Evolutionary conservation across 2,329 filamentous ascomycete species (phyloP).

Genomic region (Aspergillus sp.): DNA sequence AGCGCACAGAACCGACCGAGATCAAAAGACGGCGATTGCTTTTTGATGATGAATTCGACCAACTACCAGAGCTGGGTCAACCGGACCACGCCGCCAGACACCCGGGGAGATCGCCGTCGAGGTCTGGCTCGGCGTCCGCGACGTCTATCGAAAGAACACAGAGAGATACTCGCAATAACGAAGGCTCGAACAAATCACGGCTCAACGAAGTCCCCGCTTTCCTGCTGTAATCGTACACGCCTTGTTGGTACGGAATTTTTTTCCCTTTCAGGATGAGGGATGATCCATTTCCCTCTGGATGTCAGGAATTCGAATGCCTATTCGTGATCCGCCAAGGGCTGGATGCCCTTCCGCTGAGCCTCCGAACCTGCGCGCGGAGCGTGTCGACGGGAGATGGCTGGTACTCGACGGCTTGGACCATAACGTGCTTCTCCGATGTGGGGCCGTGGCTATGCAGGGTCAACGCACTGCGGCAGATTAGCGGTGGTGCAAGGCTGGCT

Average conservation of each 20-base stretch:
- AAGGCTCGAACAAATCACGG: slow-evolving; percentile 35
- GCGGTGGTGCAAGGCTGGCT: no score
- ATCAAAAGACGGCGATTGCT: slow-evolving; percentile 33
- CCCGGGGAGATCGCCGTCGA: no score
- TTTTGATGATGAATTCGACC: slow-evolving; percentile 42
- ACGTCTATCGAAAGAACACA: slow-evolving; percentile 16
- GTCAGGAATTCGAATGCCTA: no score
- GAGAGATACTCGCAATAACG: slow-evolving; percentile 13
- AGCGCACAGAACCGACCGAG: no score
- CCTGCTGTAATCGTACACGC: slow-evolving; percentile 29
- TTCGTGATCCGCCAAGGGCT: slow-evolving; percentile 17
- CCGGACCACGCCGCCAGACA: no score
- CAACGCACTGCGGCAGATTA: no score
- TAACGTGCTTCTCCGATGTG: slow-evolving; percentile 28
- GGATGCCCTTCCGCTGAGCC: slow-evolving; percentile 26
- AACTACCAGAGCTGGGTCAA: slow-evolving; percentile 34
- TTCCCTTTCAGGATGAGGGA: no score
- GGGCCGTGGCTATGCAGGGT: no score
- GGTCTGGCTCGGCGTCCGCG: no score
- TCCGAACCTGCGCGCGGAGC: slow-evolving; percentile 28
- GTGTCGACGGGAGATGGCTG: slow-evolving; percentile 28
- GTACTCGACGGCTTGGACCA: slow-evolving; percentile 24
- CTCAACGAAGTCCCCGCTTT: slow-evolving; percentile 47
- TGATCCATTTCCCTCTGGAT: no score
- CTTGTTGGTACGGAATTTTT: background rate